Evolutionary conservation across 768 basidiomycete genomes (phyloP), one percentile per base, ranked within the genome.

Genomic region (Rhodotorula diobovata): DNA sequence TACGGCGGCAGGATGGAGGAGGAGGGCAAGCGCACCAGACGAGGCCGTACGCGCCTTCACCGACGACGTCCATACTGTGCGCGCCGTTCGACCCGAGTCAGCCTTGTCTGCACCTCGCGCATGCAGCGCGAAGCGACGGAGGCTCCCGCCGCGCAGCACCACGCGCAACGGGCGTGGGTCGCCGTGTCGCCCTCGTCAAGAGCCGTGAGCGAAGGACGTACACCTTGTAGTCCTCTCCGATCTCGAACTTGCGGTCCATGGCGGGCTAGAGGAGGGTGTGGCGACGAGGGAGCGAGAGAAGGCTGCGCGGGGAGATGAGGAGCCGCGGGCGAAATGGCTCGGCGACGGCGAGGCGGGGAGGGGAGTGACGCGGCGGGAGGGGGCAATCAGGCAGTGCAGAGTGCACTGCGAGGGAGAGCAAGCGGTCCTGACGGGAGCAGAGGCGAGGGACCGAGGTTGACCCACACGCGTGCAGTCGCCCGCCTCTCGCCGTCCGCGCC

Each of bases 31-130:
- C 79, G 51, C 51, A 80, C 84, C 90, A 93, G 70, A 97, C 94
- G 78, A 95, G 90, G 61, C 95, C 95, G 55, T 77, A 78, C 9
- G 78, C 78, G 39, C 78, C 78, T 60, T 79, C 78, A 21, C 78
- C 78, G 16, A 76, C 66, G 12, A 76, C 71, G 37, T 76, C 75
- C 58, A 76, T 61, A 39, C 69, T 71, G 69, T 43, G 7, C 10
- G 30, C 9, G 54, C 14, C 30, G 32, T 32, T 3, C n/a, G 37
- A 15, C 41, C 32, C 55, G 21, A 25, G 15, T 35, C 20, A 34
- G 35, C 30, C 11, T 39, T 35, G 25, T 39, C 54, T 35, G 41
- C 11, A 32, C 28, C 25, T 11, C 37, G 28, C n/a, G n/a, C n/a
- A n/a, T n/a, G n/a, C n/a, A n/a, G n/a, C n/a, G n/a, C n/a, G n/a